Evolutionary conservation across 2,329 filamentous ascomycete species (phyloP).

Genomic region (Botrytis porri): DNA sequence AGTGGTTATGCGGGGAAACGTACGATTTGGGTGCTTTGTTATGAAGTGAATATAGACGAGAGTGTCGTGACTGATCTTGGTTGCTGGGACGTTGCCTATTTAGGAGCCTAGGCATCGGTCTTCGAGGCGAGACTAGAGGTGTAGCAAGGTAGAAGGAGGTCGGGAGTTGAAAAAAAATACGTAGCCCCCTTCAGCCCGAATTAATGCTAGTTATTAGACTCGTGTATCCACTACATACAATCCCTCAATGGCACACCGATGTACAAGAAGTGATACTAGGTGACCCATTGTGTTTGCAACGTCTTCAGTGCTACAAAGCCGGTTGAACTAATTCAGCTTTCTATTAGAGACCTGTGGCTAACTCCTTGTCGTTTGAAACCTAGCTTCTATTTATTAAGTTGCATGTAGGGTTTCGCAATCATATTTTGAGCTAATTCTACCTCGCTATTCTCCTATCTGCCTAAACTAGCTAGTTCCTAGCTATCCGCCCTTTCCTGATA

Average conservation of each 20-base stretch:
- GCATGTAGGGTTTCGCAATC: no score
- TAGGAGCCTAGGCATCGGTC: background rate
- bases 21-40: background rate
- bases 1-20: background rate
- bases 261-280: background rate
- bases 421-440: background rate
- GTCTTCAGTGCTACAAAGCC: background rate
- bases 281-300: background rate
- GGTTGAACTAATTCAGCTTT: background rate
- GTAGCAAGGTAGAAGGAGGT: no score
- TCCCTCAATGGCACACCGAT: background rate
- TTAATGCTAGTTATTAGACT: background rate
- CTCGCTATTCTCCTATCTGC: background rate
- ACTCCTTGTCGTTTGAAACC: background rate
- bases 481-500: rapidly evolving
- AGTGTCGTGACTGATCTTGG: background rate
- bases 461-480: rapidly evolving
- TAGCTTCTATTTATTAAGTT: rapidly evolving
- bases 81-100: background rate
- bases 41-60: background rate
- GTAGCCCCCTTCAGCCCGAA: background rate
- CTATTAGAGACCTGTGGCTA: background rate
- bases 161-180: no score
- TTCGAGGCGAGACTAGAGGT: no score
- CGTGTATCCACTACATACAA: no score